Conservation (phyloP, 2,329 filamentous ascomycete genomes). For the Elsinoe australis region DNA sequence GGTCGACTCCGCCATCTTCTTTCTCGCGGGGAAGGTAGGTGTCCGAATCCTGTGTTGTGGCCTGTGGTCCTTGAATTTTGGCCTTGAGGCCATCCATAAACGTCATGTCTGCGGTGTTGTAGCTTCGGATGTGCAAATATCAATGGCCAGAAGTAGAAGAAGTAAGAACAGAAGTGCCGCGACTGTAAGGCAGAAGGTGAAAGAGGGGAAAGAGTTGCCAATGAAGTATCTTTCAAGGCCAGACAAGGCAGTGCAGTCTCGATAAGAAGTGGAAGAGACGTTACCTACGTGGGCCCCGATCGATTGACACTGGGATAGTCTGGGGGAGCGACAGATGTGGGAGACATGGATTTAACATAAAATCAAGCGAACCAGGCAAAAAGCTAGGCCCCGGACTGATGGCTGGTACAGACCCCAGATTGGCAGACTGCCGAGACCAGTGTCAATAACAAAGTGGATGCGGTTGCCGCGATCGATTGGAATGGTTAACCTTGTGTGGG, state of each 20-base stretch:
- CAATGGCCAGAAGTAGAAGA: no score
- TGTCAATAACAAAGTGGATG: slow-evolving; percentile 4
- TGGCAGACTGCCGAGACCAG: slow-evolving; percentile 10
- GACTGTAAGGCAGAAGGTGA: neutral
- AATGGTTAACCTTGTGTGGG: slow-evolving; percentile 6
- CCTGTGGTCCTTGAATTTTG: neutral
- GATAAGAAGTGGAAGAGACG: slow-evolving; percentile 1
- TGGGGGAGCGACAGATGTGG: slow-evolving; percentile 8
- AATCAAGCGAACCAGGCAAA: slow-evolving; percentile 13
- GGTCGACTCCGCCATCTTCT: slow-evolving; percentile 8
- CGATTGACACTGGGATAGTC: slow-evolving; percentile 15
- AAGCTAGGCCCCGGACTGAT: slow-evolving; percentile 10
- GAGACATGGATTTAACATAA: neutral
- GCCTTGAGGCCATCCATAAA: slow-evolving; percentile 9
- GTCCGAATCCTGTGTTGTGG: slow-evolving; percentile 8
- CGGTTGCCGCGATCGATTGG: slow-evolving; percentile 9
- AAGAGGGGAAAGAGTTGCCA: neutral
- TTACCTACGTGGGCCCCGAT: slow-evolving; percentile 8
- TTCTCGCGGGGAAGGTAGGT: slow-evolving; percentile 11
- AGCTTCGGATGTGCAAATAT: neutral
- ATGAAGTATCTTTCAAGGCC: slow-evolving; percentile 13
- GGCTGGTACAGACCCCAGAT: slow-evolving; percentile 6
- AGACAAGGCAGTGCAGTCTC: slow-evolving; percentile 10
- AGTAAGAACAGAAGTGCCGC: neutral
- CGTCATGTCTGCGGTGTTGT: neutral